Evolutionary conservation across 2,329 filamentous ascomycete genomes (phyloP), one percentile per base, ranked within the genome.

Genomic region (Xylaria polymorpha): DNA sequence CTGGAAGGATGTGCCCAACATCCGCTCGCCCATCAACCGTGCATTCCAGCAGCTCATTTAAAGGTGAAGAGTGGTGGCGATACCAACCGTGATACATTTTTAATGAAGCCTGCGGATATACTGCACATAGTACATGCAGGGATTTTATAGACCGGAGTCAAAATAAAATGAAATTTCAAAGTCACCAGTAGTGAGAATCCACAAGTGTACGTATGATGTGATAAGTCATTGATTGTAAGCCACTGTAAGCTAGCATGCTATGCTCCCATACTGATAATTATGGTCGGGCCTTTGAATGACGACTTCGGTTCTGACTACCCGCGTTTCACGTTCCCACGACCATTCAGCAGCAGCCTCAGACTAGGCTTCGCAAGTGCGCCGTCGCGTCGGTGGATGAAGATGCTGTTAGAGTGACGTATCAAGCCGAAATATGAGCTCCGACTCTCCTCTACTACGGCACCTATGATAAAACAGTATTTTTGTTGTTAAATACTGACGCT

Each of bases 11-110:
- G 89, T 91, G 39, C 86, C 92, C 81, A 94, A 95, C 85, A 87
- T 98, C 79, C 94, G 96, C 83, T 98, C 94, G 64, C 95, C 96
- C 74, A 83, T 99, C 85, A 97, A 98, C 90, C 93, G 94, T 81
- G 96, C 96, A 78, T 99, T 99, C 90, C 89, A 96, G 86, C 94
- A 99, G 86, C 88, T 98, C 78, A 93, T 97, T 83, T 98, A 96
- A 70, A 71, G 46, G 69, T 50, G 44, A 64, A 64, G 58, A 67
- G 44, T 63, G 61, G 22, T 57, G 71, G 56, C 64, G 69, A 69
- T 57, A 71, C 58, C 55, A 67, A 57, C 35, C 53, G 44, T 57
- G 61, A 48, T 37, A 35, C 57, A 29, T 62, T 46, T 53, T 51
- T 51, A 53, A 70, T 37, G 66, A 71, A 61, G 55, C 68, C 70